Evolutionary conservation across 2,329 filamentous ascomycete species (phyloP).

Genomic region (Triangularia setosa): DNA sequence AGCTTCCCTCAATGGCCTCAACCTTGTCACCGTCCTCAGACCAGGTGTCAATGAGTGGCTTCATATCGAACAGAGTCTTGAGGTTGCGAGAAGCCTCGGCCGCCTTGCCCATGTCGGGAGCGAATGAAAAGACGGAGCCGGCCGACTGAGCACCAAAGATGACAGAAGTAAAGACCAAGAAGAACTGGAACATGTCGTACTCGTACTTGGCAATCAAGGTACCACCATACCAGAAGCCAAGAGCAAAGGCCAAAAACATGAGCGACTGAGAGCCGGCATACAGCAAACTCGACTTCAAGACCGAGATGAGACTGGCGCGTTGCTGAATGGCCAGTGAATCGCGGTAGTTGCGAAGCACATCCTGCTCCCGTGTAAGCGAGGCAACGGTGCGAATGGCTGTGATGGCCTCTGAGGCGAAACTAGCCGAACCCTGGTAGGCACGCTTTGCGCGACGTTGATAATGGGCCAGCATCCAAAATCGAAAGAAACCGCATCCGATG

Average conservation of each 20-base stretch:
- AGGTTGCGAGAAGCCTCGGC: conserved; percentile 77
- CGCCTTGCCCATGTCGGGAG: conserved; percentile 89
- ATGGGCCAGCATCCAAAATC: conserved; percentile 64
- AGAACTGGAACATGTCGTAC: conserved; percentile 82
- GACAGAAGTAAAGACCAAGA: conserved; percentile 81
- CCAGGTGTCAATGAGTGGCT: conserved; percentile 81
- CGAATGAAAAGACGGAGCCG: conserved; percentile 83
- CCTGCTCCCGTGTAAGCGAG: conserved; percentile 78
- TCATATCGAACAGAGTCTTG: conserved; percentile 77
- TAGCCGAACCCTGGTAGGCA: conserved; percentile 76
- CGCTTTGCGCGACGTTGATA: conserved; percentile 77
- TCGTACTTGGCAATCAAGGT: conserved; percentile 67
- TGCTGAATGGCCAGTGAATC: conserved; percentile 63
- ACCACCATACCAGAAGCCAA: conserved; percentile 92
- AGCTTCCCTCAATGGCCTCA: conserved; percentile 63
- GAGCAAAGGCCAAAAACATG: conserved; percentile 76
- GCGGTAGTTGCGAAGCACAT: conserved; percentile 72
- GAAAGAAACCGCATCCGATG: conserved; percentile 38
- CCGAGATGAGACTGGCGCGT: conserved; percentile 63
- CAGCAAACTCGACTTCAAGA: conserved; percentile 70
- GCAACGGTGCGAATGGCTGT: conserved; percentile 92
- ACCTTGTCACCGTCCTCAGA: conserved; percentile 63
- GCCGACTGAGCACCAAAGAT: conserved; percentile 92
- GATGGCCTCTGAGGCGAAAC: conserved; percentile 88
- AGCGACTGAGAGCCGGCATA: conserved; percentile 84